These are phyloP conservation scores for Rhazya stricta DNA, from an alignment of 257 asterid species.

Conservation along the genomic window DNA sequence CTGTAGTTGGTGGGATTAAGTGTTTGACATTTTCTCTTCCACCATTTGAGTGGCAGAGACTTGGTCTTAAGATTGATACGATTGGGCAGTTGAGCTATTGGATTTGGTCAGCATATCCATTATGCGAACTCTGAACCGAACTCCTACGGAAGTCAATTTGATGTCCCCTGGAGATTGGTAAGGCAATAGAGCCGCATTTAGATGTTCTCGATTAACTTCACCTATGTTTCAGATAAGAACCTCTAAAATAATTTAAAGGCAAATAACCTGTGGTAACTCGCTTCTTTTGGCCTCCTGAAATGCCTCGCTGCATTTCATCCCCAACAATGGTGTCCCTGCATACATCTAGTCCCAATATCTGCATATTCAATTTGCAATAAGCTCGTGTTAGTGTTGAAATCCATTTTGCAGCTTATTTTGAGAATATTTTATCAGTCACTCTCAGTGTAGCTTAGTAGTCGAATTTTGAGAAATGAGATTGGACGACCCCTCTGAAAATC, in stretches of 20 bases:
- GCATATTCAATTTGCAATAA: conserved; percentile 14
- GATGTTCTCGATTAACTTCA: neutral
- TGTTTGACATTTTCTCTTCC: neutral
- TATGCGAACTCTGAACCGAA: neutral
- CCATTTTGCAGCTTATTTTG: neutral
- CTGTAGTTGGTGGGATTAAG: neutral
- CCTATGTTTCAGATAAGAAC: neutral
- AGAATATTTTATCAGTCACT: neutral
- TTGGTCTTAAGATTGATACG: neutral
- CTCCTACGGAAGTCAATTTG: neutral
- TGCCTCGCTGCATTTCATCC: conserved; percentile 63
- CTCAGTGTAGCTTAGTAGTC: too few species aligned
- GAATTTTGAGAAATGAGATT: neutral
- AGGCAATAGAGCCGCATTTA: neutral
- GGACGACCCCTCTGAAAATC: neutral
- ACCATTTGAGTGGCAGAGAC: neutral
- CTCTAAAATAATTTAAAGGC: neutral
- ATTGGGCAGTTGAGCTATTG: too few species aligned
- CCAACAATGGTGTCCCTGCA: conserved; percentile 62
- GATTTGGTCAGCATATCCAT: conserved; percentile 1
- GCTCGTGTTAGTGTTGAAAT: neutral
- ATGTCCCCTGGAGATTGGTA: neutral
- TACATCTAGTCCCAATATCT: conserved; percentile 57
- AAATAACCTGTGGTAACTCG: conserved; percentile 58
- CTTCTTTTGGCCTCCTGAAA: conserved; percentile 66